Evolutionary conservation across 441 rosid genomes (phyloP).

Genomic region (Gossypium schwendimanii): DNA sequence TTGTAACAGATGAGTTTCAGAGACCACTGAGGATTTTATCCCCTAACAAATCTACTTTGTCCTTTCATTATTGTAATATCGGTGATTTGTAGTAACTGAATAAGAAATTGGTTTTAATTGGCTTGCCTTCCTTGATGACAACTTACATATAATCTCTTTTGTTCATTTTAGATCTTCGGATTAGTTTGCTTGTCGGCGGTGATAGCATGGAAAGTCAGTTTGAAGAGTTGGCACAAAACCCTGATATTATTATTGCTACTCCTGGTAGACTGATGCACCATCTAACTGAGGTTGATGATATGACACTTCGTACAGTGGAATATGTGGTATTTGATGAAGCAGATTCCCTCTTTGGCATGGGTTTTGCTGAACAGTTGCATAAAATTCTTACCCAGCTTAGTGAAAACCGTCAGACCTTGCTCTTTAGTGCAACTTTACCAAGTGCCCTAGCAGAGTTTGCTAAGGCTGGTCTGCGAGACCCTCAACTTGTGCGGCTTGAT

Average conservation of each 20-base stretch:
- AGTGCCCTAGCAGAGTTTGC: constrained; percentile 97
- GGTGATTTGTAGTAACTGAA: not conserved
- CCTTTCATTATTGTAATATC: not conserved
- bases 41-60: not conserved
- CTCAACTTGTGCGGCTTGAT: constrained; percentile 88
- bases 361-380: constrained; percentile 84
- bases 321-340: constrained; percentile 97
- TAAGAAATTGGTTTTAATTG: not conserved
- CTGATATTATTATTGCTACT: constrained; percentile 86
- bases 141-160: not conserved
- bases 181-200: constrained; percentile 85
- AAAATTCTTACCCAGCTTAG: constrained; percentile 67
- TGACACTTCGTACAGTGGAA: constrained; percentile 73
- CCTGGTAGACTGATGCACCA: constrained; percentile 98
- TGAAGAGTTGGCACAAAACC: constrained; percentile 81
- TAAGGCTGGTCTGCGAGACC: constrained; percentile 84
- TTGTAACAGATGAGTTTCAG: not conserved
- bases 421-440: constrained; percentile 88
- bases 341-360: constrained; percentile 83
- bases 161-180: constrained; percentile 56
- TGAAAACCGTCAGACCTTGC: constrained; percentile 89
- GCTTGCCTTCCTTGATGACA: not conserved
- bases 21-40: not conserved
- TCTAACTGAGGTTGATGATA: constrained; percentile 84
- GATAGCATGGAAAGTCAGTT: constrained; percentile 92